Base-by-base conservation (phyloP, 176 grass and related monocot species). In the Lolium perenne region DNA sequence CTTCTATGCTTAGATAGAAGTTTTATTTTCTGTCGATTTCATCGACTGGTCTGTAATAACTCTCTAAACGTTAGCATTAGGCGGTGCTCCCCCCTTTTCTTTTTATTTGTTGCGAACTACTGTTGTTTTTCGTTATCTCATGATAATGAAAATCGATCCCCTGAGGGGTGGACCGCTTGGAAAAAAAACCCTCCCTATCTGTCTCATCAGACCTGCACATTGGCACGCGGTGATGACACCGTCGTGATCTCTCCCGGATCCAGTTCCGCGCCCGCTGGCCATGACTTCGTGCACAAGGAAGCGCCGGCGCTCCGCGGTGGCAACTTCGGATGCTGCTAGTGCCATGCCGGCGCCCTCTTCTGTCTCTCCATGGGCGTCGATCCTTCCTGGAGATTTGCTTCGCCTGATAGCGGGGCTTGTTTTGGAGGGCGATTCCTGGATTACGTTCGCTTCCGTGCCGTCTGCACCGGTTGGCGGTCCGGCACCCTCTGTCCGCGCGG, bases 401-500 rank as follows among this genome's bases (percentile, higher is more conserved):
- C 8, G 4, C 40, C 68, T 71, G 17, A 40, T n/a, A 4, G 38
- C 68, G 4, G 45, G 38, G 40, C 68, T 17, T 8, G 4, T 71
- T 20, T 40, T 71, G 15, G 68, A 8, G 3, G 38, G 4, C 68
- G 38, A 71, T 11, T 46, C 3, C 18, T 71, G 3, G 40, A 71
- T 3, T 71, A 46, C 18, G 68, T 71, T n/a, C n/a, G 68, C 20
- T 6, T 71, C 80, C 80, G 49, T 35, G 67, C 65, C 13, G 80
- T 71, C 8, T 71, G 40, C 40, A 21, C 18, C 4, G 13, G 40
- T 10, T 47, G 68, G 68, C 38, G 68, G 9, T 71, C 47, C 13
- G 57, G 20, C 20, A 59, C 57, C 57, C 2, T 59, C 20, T 21
- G 20, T 59, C 57, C 57, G 8, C 57, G 57, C 57, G 57, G 57